Percentiles rank a stretch among this genome's conserved stretches.
These are phyloP conservation scores for Cyclotella kingstonii DNA, from an alignment of 108 stramenopile genomes.

Conservation along the genomic window DNA sequence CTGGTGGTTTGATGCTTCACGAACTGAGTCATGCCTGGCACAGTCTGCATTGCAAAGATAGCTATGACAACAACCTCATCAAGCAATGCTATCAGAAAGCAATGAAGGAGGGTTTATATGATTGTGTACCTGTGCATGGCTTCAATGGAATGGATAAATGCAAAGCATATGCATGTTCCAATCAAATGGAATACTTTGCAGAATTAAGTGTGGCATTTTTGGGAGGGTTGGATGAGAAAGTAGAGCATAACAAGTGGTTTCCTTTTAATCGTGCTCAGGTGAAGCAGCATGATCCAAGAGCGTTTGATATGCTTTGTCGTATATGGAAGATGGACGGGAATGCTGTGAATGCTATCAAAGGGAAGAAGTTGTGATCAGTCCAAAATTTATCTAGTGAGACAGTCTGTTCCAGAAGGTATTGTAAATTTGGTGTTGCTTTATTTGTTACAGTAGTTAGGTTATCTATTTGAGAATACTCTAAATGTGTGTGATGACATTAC, in stretches of 20 bases:
- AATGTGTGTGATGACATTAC: too few species aligned
- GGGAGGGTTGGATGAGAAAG: constrained; percentile 54
- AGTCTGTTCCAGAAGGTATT: too few species aligned
- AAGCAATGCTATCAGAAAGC: constrained; percentile 63
- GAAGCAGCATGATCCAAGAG: constrained; percentile 81
- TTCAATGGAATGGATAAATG: constrained; percentile 36
- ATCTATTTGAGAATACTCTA: too few species aligned
- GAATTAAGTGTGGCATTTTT: constrained; percentile 86
- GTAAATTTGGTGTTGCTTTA: too few species aligned
- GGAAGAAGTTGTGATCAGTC: too few species aligned
- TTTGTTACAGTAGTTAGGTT: too few species aligned
- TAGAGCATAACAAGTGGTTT: constrained; percentile 90
- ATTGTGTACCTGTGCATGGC: constrained; percentile 72
- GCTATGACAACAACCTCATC: constrained; percentile 77
- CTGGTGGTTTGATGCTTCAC: constrained; percentile 78
- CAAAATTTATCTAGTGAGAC: too few species aligned
- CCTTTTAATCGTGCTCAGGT: constrained; percentile 83
- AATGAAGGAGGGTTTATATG: constrained; percentile 82
- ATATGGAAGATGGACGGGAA: constrained; percentile 60
- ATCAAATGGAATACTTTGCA: constrained; percentile 90
- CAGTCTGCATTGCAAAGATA: constrained; percentile 51
- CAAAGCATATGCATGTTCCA: constrained; percentile 83
- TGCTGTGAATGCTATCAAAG: constrained; percentile 14
- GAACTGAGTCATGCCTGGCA: constrained; percentile 89
- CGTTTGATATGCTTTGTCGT: constrained; percentile 60